Percentiles rank a stretch among this genome's conserved stretches.
Conservation (phyloP, 116 monocot species). For the Zostera marina region DNA sequence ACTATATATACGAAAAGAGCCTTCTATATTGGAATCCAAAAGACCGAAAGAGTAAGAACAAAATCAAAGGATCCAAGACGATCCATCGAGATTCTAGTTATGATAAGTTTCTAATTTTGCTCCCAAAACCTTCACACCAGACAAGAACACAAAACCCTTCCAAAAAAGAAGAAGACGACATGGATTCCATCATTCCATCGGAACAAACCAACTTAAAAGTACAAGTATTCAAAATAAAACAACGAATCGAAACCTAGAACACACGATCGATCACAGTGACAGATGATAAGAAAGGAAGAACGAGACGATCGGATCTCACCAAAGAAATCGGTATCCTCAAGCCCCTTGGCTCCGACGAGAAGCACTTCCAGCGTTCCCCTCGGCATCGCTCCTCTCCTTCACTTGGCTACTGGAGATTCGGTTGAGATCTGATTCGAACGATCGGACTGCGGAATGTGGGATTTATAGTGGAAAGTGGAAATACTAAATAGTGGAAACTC, state of each 20-base stretch:
- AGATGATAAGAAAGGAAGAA: too few species aligned
- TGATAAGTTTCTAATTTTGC: neutral
- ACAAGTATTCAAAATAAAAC: neutral
- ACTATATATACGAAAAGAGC: too few species aligned
- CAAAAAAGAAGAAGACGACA: too few species aligned
- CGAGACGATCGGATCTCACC: constrained; percentile 10
- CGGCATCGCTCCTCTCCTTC: constrained; percentile 22
- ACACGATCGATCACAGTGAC: too few species aligned
- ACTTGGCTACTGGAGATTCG: neutral
- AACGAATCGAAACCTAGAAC: neutral
- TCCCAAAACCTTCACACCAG: neutral
- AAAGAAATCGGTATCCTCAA: constrained; percentile 55
- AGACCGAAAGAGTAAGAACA: too few species aligned
- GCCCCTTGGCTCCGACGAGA: constrained; percentile 69
- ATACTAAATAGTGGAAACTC: too few species aligned
- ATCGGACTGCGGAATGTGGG: too few species aligned
- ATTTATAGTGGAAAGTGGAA: too few species aligned
- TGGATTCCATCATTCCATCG: neutral
- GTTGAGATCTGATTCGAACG: constrained; percentile 5
- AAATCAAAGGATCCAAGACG: too few species aligned
- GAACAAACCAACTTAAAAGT: neutral
- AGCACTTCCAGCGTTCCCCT: constrained; percentile 53
- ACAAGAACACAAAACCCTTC: neutral
- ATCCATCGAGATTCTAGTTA: neutral
- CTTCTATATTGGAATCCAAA: too few species aligned